Base-by-base conservation (phyloP, 169 alveolate genomes). In the Plasmodium gaboni region DNA sequence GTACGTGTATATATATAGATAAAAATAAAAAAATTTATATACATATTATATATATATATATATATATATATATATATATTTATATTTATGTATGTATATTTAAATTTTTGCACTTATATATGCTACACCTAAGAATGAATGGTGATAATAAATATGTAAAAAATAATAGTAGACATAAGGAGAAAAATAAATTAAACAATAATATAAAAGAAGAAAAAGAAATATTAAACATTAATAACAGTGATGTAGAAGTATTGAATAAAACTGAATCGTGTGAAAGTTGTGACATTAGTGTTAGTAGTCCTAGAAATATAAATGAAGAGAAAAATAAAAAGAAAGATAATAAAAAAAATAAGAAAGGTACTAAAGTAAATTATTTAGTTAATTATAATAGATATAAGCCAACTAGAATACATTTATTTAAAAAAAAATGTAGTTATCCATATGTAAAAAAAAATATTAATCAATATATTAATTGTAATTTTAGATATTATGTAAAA, bases 391-490 rank as follows among this genome's bases (percentile, higher is more conserved):
- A 78, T 69, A 55, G 89, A 24, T 78, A 78, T 67, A 26, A 78
- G 64, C 89, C 89, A 2, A 74, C 74, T 4, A 78, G 78, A 48
- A 44, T 60, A 78, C 59, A 71, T 24, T 8, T 44, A 24, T 67
- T 51, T 50, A 78, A 53, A 57, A 78, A 78, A 50, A 51, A 3
- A 4, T 42, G 22, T 17, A 51, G 10, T 24, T 28, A 26, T 24
- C 60, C 89, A 9, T n/a, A 53, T 15, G 60, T 67, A 46, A 78
- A 64, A 78, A 78, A 60, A 51, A 78, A 65, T 51, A 63, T 46
- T 65, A 78, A 78, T 51, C 89, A 78, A 38, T 78, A 78, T 67
- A 24, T 78, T n/a, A 78, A 78, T 78, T 78, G 89, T 59, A 78
- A 78, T 78, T 78, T 78, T 22, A 44, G 89, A n/a, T 78, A 78